phyloP scores from a whole-genome alignment of 1,284 basidiomycete genomes.

The Gomphus sp. region DNA sequence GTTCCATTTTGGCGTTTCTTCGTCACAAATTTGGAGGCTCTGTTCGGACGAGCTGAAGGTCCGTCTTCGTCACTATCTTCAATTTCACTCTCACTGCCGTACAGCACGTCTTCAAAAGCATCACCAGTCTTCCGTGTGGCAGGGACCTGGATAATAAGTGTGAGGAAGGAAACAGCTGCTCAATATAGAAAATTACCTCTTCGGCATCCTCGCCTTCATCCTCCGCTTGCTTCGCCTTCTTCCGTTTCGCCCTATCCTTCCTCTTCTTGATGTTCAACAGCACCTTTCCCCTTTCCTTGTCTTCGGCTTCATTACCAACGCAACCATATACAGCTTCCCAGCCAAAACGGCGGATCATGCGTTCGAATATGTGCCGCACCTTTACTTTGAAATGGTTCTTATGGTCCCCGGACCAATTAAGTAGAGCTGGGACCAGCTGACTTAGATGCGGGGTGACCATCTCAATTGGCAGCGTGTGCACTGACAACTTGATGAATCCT shows the following conservation, averaged over 20 bases:
- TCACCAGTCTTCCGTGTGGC: conserved; percentile 51
- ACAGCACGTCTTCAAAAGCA: conserved; percentile 92
- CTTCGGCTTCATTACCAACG: conserved; percentile 49
- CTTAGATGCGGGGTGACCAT: conserved; percentile 71
- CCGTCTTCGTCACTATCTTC: conserved; percentile 62
- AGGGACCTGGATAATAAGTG: background rate
- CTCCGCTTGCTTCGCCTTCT: conserved; percentile 50
- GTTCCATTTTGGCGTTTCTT: conserved; percentile 27
- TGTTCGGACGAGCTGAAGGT: conserved; percentile 7
- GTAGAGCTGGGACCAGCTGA: conserved; percentile 74
- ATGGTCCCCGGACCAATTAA: conserved; percentile 94
- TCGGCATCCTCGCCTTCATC: conserved; percentile 45
- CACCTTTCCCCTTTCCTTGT: conserved; percentile 62
- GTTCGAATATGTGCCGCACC: conserved; percentile 94
- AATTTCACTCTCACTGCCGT: conserved; percentile 82
- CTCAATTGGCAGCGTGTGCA: conserved; percentile 72
- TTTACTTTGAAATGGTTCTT: conserved; percentile 99
- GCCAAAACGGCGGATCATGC: conserved; percentile 87
- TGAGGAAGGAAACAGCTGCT: conserved; percentile 4
- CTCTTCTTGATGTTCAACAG: conserved; percentile 86
- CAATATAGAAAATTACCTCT: conserved; percentile 21
- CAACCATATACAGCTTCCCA: conserved; percentile 76
- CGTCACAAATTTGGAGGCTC: conserved; percentile 6
- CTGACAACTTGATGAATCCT: conserved; percentile 90
- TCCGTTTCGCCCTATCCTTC: conserved; percentile 84